Percentiles rank a stretch among this genome's conserved stretches.
Evolutionary conservation across 106 monocot genomes (phyloP).

Genomic region (Amphibolis antarctica): DNA sequence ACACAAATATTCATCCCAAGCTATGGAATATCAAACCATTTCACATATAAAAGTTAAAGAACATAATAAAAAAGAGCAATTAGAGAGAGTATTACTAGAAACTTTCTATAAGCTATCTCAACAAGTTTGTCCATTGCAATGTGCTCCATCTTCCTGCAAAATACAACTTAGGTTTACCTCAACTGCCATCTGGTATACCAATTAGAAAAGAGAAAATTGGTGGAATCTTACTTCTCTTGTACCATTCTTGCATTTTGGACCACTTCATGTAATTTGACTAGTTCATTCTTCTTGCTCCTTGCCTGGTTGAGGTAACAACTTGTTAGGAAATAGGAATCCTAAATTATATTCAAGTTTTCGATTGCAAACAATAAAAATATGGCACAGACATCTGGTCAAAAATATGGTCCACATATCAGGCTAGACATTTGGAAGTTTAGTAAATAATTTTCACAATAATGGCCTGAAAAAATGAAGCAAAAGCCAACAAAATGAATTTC

Average conservation of each 20-base stretch:
- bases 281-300: slow-evolving; percentile 33
- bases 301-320: slow-evolving; percentile 19
- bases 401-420: too few species aligned
- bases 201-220: not conserved
- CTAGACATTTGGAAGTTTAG: too few species aligned
- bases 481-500: too few species aligned
- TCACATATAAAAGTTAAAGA: too few species aligned
- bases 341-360: not conserved
- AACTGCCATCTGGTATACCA: not conserved
- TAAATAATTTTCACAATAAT: too few species aligned
- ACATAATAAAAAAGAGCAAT: not conserved
- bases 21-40: too few species aligned
- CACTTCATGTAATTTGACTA: slow-evolving; percentile 43
- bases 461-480: too few species aligned
- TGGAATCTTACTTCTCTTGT: slow-evolving; percentile 47
- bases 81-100: slow-evolving; percentile 34
- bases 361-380: too few species aligned
- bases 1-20: too few species aligned
- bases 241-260: slow-evolving; percentile 35
- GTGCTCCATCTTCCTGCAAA: slow-evolving; percentile 63
- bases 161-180: not conserved
- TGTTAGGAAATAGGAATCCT: not conserved
- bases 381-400: too few species aligned
- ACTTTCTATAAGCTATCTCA: slow-evolving; percentile 54
- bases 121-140: slow-evolving; percentile 82